These are phyloP conservation scores for Striga asiatica DNA, from an alignment of 257 asterid genomes.

Conservation along the genomic window DNA sequence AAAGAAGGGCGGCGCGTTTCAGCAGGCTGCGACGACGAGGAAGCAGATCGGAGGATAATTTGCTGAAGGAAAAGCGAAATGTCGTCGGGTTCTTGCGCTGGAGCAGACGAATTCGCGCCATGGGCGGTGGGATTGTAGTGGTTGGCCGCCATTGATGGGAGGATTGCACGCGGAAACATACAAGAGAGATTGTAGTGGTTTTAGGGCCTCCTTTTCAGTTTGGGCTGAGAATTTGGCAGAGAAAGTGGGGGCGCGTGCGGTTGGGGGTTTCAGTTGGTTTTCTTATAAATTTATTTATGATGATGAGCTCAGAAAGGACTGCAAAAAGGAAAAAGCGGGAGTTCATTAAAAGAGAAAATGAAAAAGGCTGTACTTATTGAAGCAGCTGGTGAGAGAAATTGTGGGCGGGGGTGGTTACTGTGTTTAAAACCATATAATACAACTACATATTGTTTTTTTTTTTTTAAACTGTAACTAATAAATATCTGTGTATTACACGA, in stretches of 20 bases:
- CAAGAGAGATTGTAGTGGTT: too few relatives aligned
- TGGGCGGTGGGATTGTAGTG: slow-evolving; percentile 13
- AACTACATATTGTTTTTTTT: neutral
- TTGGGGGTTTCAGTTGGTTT: slow-evolving; percentile 13
- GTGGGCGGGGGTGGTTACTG: slow-evolving; percentile 10
- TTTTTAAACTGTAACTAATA: too few relatives aligned
- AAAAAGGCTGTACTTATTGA: slow-evolving; percentile 3
- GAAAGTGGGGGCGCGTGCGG: slow-evolving; percentile 20
- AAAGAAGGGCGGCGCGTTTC: slow-evolving; percentile 13
- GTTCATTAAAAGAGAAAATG: neutral
- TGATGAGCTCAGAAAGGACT: slow-evolving; percentile 17
- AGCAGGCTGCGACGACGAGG: slow-evolving; percentile 27
- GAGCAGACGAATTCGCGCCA: slow-evolving; percentile 14
- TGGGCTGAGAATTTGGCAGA: slow-evolving; percentile 1
- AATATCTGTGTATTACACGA: too few relatives aligned
- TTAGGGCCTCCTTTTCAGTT: too few relatives aligned
- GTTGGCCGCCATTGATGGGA: slow-evolving; percentile 49
- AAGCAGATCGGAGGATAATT: slow-evolving; percentile 40
- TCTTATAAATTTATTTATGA: neutral
- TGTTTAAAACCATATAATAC: neutral
- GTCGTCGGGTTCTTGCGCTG: slow-evolving; percentile 46
- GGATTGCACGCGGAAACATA: neutral
- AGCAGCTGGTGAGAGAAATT: neutral
- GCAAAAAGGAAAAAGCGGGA: slow-evolving; percentile 5
- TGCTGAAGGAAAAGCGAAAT: slow-evolving; percentile 60